phyloP scores from a whole-genome alignment of 2,329 filamentous ascomycete genomes.

The Cercospora sesami region DNA sequence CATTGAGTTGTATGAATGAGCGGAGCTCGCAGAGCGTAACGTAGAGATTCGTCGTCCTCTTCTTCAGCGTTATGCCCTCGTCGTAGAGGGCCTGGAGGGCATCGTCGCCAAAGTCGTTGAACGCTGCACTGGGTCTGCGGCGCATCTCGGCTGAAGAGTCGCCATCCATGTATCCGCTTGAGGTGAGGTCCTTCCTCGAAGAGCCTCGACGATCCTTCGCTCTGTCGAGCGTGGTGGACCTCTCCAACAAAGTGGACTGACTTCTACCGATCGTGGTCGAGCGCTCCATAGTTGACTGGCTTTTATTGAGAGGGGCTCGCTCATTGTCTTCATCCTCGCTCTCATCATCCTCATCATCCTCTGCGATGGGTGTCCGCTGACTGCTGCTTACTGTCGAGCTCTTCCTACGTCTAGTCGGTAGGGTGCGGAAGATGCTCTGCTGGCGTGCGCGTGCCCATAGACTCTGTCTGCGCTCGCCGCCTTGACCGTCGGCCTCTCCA shows the following conservation, averaged over 20 bases:
- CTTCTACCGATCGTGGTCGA: conserved; percentile 16
- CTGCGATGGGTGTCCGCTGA: conserved; percentile 52
- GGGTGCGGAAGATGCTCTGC: conserved; percentile 56
- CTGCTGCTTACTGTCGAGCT: conserved; percentile 40
- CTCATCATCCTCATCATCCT: conserved; percentile 51
- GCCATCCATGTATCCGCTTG: conserved; percentile 25
- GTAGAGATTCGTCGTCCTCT: conserved; percentile 81
- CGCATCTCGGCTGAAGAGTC: conserved; percentile 46
- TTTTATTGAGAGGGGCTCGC: conserved; percentile 46
- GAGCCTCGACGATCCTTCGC: conserved; percentile 26
- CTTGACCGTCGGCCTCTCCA: conserved; percentile 36
- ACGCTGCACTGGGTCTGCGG: conserved; percentile 64
- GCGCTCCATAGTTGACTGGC: conserved; percentile 29
- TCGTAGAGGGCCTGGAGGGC: conserved; percentile 68
- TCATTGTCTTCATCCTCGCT: conserved; percentile 60
- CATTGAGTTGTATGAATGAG: conserved; percentile 93
- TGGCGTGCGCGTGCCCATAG: conserved; percentile 38
- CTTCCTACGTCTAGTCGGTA: conserved; percentile 48
- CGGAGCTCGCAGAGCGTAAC: conserved; percentile 93
- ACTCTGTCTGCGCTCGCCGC: conserved; percentile 34
- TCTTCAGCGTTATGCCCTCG: conserved; percentile 82
- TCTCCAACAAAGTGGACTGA: conserved; percentile 14
- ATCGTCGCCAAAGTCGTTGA: conserved; percentile 78
- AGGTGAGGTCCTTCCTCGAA: conserved; percentile 23
- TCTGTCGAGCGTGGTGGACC: conserved; percentile 25